Percentiles rank a stretch among this genome's conserved stretches.
These are phyloP conservation scores for Pythium sp. DNA, from an alignment of 352 stramenopile species.

Conservation along the genomic window DNA sequence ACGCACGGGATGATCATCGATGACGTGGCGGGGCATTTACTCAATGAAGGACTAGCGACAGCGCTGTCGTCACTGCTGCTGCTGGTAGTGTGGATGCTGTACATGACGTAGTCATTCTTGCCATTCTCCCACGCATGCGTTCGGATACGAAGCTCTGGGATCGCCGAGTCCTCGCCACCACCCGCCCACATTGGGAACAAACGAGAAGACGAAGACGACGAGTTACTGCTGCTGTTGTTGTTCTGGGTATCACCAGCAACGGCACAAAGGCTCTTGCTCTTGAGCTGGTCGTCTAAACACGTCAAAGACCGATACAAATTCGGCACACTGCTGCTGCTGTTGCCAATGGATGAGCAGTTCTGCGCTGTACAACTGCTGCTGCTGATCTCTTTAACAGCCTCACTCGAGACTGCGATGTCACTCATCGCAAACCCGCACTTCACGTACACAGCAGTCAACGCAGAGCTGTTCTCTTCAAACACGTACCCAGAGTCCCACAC, in stretches of 20 bases:
- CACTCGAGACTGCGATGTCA: conserved; percentile 27
- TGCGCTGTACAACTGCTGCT: conserved; percentile 19
- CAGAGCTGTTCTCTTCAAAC: neutral
- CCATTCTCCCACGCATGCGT: conserved; percentile 23
- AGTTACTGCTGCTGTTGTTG: neutral
- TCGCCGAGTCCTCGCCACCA: conserved; percentile 13
- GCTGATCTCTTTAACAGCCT: neutral
- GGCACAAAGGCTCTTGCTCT: neutral
- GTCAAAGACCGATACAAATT: conserved; percentile 14
- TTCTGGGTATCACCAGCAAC: conserved; percentile 6
- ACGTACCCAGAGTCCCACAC: conserved; percentile 39
- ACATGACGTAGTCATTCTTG: conserved; percentile 22
- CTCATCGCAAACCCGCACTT: conserved; percentile 30
- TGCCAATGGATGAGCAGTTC: conserved; percentile 15
- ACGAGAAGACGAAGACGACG: neutral
- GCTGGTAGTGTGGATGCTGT: conserved; percentile 16
- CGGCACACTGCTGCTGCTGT: neutral
- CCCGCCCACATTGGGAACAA: conserved; percentile 19
- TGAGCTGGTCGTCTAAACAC: conserved; percentile 22
- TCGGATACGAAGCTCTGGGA: conserved; percentile 21
- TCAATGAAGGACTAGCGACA: neutral
- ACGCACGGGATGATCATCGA: conserved; percentile 37
- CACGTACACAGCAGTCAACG: conserved; percentile 24
- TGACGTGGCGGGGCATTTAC: neutral
- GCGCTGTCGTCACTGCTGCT: neutral